Conservation (phyloP, 2,329 filamentous ascomycete genomes). For the Mariannaea elegans region DNA sequence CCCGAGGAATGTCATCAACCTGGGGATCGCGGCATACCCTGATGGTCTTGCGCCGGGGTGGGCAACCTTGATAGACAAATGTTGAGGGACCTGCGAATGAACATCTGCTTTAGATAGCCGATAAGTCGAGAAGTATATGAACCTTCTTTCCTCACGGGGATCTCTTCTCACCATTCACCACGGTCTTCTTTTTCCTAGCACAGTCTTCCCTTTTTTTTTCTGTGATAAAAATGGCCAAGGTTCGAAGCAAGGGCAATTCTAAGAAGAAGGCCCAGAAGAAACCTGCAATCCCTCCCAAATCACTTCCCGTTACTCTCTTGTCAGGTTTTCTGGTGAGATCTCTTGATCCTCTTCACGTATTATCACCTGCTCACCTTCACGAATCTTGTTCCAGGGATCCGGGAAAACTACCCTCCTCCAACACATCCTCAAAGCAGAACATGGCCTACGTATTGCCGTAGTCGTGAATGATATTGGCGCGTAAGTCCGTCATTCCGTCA, state of each 20-base stretch:
- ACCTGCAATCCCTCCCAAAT: slow-evolving; percentile 28
- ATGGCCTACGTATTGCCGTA: slow-evolving; percentile 74
- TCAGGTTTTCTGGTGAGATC: slow-evolving; percentile 46
- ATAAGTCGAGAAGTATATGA: too few relatives aligned
- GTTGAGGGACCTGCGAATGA: background rate
- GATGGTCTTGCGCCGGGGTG: slow-evolving; percentile 22
- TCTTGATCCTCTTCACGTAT: background rate
- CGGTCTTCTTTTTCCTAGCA: accelerated
- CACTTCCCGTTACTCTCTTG: slow-evolving; percentile 46
- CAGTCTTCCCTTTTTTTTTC: background rate
- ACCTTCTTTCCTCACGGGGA: too few relatives aligned
- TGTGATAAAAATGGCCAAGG: slow-evolving; percentile 28
- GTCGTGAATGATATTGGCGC: slow-evolving; percentile 78
- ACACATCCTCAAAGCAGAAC: slow-evolving; percentile 72
- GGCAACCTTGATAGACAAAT: slow-evolving; percentile 34
- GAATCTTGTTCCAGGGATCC: slow-evolving; percentile 58
- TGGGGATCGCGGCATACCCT: slow-evolving; percentile 24
- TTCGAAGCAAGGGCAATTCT: slow-evolving; percentile 17
- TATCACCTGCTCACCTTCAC: background rate
- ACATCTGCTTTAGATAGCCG: too few relatives aligned
- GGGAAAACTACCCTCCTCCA: slow-evolving; percentile 77
- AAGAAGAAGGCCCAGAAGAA: slow-evolving; percentile 30
- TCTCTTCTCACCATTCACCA: too few relatives aligned
- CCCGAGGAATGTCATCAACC: slow-evolving; percentile 25
- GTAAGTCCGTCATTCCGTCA: slow-evolving; percentile 44